These are phyloP conservation scores for Fusarium verrucosum DNA, from an alignment of 2,329 filamentous ascomycete genomes.

Conservation along the genomic window DNA sequence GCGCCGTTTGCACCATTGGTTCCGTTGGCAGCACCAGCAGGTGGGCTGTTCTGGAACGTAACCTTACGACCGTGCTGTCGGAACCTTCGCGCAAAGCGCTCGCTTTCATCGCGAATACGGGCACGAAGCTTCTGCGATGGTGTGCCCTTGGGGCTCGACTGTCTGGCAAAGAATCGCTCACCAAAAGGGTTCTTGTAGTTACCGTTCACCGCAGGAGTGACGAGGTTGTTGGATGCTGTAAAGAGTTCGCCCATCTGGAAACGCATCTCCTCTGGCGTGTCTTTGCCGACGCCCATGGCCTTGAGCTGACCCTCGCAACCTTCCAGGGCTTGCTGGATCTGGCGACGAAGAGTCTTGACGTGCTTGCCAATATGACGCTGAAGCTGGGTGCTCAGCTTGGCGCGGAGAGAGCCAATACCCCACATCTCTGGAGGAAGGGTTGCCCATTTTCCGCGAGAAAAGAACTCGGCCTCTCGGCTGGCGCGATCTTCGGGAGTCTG, in stretches of 20 bases:
- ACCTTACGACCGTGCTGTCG: slow-evolving; percentile 61
- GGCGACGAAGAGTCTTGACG: slow-evolving; percentile 59
- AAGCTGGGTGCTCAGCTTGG: slow-evolving; percentile 60
- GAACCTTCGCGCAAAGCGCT: slow-evolving; percentile 59
- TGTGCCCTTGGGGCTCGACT: slow-evolving; percentile 60
- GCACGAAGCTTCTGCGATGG: slow-evolving; percentile 62
- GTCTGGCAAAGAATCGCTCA: slow-evolving; percentile 61
- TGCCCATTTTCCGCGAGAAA: slow-evolving; percentile 59
- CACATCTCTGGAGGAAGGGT: slow-evolving; percentile 58
- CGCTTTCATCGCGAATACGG: slow-evolving; percentile 61
- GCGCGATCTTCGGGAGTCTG: slow-evolving; percentile 54
- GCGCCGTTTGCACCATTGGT: slow-evolving; percentile 16
- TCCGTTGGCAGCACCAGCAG: slow-evolving; percentile 28
- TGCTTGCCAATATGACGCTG: slow-evolving; percentile 63
- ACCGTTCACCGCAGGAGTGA: slow-evolving; percentile 62
- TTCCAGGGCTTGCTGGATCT: slow-evolving; percentile 61
- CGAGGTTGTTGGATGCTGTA: slow-evolving; percentile 62
- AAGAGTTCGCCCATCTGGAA: slow-evolving; percentile 64
- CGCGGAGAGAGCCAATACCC: slow-evolving; percentile 56
- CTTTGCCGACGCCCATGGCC: slow-evolving; percentile 60
- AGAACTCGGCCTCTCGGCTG: slow-evolving; percentile 58
- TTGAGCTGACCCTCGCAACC: slow-evolving; percentile 60
- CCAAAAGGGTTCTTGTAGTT: slow-evolving; percentile 65
- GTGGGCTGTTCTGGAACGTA: slow-evolving; percentile 50
- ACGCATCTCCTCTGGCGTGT: slow-evolving; percentile 63